Percentiles rank a stretch among this genome's conserved stretches.
Conservation (phyloP, 345 rosid genomes). For the Sisymbrium altissimum region DNA sequence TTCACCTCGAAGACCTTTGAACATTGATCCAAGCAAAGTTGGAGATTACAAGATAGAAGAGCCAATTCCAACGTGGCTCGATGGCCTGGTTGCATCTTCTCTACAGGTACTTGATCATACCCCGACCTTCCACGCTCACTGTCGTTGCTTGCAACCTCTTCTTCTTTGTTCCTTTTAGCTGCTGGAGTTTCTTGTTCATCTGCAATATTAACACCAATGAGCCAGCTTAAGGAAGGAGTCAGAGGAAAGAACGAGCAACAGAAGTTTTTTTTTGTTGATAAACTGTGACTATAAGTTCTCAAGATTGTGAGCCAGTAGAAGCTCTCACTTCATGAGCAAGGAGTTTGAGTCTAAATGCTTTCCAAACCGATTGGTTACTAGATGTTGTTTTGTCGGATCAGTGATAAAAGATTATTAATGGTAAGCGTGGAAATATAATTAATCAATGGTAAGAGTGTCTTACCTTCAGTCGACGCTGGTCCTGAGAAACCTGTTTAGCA, state of each 20-base stretch:
- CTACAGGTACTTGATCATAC: conserved; percentile 89
- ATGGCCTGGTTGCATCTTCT: conserved; percentile 6
- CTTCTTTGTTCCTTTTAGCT: conserved; percentile 94
- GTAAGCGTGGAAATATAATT: neutral
- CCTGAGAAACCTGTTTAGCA: conserved; percentile 73
- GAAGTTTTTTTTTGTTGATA: neutral
- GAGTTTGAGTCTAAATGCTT: neutral
- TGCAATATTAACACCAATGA: conserved; percentile 31
- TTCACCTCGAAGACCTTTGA: conserved; percentile 19
- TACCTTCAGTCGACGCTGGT: conserved; percentile 95
- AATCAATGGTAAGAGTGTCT: neutral
- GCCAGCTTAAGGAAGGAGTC: neutral
- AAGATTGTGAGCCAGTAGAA: neutral
- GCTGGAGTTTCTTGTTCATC: conserved; percentile 97
- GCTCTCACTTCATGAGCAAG: neutral
- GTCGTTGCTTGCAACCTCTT: conserved; percentile 86
- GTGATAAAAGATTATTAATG: neutral
- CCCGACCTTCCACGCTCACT: conserved; percentile 94
- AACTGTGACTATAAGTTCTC: neutral
- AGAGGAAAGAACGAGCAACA: neutral
- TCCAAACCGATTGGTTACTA: neutral
- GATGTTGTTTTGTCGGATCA: neutral
- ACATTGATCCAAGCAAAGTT: conserved; percentile 14
- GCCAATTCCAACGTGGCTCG: neutral
- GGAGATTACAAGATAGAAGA: conserved; percentile 9